phyloP scores from a whole-genome alignment of 1,284 basidiomycete species.

The Moniliella sp. region DNA sequence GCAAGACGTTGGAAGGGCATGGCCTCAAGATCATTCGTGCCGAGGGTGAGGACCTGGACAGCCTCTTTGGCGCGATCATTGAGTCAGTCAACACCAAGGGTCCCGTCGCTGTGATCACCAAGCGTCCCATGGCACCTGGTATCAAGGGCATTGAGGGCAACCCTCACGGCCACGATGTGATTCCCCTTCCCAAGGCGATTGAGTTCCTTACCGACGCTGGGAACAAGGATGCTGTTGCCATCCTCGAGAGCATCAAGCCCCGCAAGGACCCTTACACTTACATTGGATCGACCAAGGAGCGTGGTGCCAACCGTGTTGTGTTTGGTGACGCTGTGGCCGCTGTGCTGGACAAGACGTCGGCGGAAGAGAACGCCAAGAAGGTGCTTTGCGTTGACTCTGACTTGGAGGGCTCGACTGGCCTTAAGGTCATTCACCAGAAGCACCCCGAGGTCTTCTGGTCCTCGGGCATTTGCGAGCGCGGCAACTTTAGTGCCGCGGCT shows the following conservation, averaged over 20 bases:
- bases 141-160: constrained; percentile 55
- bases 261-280: constrained; percentile 43
- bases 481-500: constrained; percentile 61
- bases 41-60: constrained; percentile 55
- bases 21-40: constrained; percentile 52
- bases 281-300: constrained; percentile 49
- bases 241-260: constrained; percentile 50
- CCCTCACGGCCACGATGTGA: constrained; percentile 53
- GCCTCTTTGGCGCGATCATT: constrained; percentile 48
- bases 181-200: constrained; percentile 49
- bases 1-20: constrained; percentile 54
- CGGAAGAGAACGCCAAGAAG: constrained; percentile 2
- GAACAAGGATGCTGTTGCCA: constrained; percentile 41
- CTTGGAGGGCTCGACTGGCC: constrained; percentile 60
- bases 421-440: constrained; percentile 62
- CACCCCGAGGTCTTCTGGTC: constrained; percentile 64
- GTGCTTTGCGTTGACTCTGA: constrained; percentile 62
- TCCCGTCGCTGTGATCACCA: constrained; percentile 56
- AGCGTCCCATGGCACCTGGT: constrained; percentile 59
- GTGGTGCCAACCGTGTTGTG: constrained; percentile 53
- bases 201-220: constrained; percentile 50
- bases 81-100: constrained; percentile 44
- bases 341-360: constrained; percentile 44
- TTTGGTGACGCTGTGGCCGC: constrained; percentile 60
- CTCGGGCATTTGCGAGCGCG: constrained; percentile 61